These are phyloP conservation scores for Colletotrichum endophyticum DNA, from an alignment of 2,329 filamentous ascomycete genomes.

Conservation along the genomic window DNA sequence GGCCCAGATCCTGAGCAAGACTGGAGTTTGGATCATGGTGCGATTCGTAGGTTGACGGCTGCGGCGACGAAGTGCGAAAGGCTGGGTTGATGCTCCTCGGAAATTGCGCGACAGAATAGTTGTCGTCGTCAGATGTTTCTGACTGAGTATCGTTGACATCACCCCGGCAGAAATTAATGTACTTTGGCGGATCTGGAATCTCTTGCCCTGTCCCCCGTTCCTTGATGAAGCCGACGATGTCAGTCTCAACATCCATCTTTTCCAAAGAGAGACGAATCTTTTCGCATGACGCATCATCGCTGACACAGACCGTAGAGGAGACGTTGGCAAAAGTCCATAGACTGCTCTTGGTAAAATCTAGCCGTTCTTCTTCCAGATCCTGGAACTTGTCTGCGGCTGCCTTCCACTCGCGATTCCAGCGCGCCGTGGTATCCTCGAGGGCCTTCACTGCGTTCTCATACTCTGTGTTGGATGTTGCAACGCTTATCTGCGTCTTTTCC, in stretches of 20 bases:
- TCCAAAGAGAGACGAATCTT: slow-evolving; percentile 94
- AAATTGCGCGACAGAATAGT: slow-evolving; percentile 95
- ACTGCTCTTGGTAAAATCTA: slow-evolving; percentile 97
- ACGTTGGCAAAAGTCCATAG: slow-evolving; percentile 98
- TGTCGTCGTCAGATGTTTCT: slow-evolving; percentile 83
- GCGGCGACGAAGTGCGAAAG: slow-evolving; percentile 93
- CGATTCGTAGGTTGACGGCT: slow-evolving; percentile 90
- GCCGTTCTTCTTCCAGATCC: slow-evolving; percentile 93
- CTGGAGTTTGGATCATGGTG: slow-evolving; percentile 85
- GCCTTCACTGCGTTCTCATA: slow-evolving; percentile 94
- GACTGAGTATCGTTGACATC: slow-evolving; percentile 83
- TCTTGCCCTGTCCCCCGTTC: slow-evolving; percentile 93
- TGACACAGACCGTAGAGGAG: slow-evolving; percentile 95
- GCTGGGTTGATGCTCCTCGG: slow-evolving; percentile 94
- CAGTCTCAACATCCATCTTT: slow-evolving; percentile 95
- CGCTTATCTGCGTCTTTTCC: slow-evolving; percentile 96
- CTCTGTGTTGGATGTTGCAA: slow-evolving; percentile 88
- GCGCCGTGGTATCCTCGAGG: slow-evolving; percentile 90
- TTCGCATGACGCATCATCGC: slow-evolving; percentile 94
- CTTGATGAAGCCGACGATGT: slow-evolving; percentile 87
- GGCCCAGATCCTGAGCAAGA: slow-evolving; percentile 70
- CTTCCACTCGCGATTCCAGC: slow-evolving; percentile 99
- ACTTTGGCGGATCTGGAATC: slow-evolving; percentile 95
- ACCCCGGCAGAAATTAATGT: slow-evolving; percentile 97
- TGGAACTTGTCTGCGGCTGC: slow-evolving; percentile 98